phyloP scores from a whole-genome alignment of 2,329 filamentous ascomycete genomes.

The Cytospora schulzeri region DNA sequence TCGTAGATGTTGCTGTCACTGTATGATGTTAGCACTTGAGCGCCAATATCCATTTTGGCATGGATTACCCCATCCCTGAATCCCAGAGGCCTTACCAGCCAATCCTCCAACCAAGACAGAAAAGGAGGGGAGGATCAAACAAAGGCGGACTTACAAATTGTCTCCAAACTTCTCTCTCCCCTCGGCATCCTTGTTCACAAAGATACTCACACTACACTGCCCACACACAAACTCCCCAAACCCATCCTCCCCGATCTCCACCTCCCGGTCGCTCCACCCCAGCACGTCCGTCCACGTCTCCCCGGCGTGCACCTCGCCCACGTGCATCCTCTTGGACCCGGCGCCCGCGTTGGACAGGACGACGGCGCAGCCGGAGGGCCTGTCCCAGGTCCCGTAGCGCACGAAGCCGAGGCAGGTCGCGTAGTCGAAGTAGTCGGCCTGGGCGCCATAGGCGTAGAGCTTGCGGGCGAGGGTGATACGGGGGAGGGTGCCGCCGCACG shows the following conservation, averaged over 20 bases:
- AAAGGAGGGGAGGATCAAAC: neutral
- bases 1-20: conserved; percentile 37
- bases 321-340: conserved; percentile 62
- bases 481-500: conserved; percentile 57
- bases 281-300: conserved; percentile 68
- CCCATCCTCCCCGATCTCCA: conserved; percentile 62
- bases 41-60: too few species aligned
- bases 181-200: conserved; percentile 57
- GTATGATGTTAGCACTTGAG: neutral
- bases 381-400: conserved; percentile 49
- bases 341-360: conserved; percentile 57
- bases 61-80: too few species aligned
- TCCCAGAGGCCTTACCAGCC: too few species aligned
- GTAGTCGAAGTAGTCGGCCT: conserved; percentile 64
- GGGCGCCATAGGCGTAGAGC: conserved; percentile 67
- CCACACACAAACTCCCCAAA: conserved; percentile 61
- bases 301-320: conserved; percentile 60
- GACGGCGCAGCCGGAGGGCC: conserved; percentile 54
- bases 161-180: conserved; percentile 48
- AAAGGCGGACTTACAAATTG: conserved; percentile 41
- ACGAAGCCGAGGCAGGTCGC: conserved; percentile 66
- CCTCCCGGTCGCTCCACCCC: conserved; percentile 55
- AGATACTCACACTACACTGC: conserved; percentile 59
- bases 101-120: too few species aligned
- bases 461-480: conserved; percentile 63